Evolutionary conservation across 1,284 basidiomycete species (phyloP), one percentile per base, ranked within the genome.

Genomic region (Sanghuangporus sanghuang): DNA sequence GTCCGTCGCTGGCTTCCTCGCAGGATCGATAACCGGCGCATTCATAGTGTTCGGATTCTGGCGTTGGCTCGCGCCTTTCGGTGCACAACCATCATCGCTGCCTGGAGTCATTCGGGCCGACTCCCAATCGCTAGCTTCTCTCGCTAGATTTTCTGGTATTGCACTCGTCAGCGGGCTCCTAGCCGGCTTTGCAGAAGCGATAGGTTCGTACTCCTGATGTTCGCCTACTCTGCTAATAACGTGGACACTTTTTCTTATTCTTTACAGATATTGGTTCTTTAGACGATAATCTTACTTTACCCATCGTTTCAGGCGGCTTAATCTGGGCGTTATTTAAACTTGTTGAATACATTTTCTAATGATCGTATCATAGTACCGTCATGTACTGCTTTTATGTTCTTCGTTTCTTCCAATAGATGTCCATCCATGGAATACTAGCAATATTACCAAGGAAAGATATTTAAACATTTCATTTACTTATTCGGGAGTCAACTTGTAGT

Each of bases 231-330:
- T 46, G 16, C 7, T 95, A 42, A 92, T 92, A 93, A 69, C 67
- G 86, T 79, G 48, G 66, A 55, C 32, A 3, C 23, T 42, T 59
- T 70, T 42, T 63, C 67, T 18, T 40, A 58, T 16, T 66, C 54
- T 62, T 38, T 61, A 52, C 71, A 95, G 95, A 98, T 74, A 79
- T 98, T 11, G 94, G 92, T 35, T 86, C 84, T 0, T 71, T 95
- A 40, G 96, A 98, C 72, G 96, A 99, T 74, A 98, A 99, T 75
- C 76, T 98, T 46, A 96, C 93, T 5, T 78, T 99, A 35, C 96
- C 96, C 1, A 89, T 98, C 69, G 84, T 98, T 53, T 90, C 92
- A 18, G 95, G 95, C 0, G 87, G 86, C 1, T 87, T 92, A 69
- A 81, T 96, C 58, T 90, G 90, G 81, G 85, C 81, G 6, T 82